A percentile compares a stretch with the other conserved stretches of the same genome.
Conservation (phyloP, 345 rosid species). For the Populus euphratica region DNA sequence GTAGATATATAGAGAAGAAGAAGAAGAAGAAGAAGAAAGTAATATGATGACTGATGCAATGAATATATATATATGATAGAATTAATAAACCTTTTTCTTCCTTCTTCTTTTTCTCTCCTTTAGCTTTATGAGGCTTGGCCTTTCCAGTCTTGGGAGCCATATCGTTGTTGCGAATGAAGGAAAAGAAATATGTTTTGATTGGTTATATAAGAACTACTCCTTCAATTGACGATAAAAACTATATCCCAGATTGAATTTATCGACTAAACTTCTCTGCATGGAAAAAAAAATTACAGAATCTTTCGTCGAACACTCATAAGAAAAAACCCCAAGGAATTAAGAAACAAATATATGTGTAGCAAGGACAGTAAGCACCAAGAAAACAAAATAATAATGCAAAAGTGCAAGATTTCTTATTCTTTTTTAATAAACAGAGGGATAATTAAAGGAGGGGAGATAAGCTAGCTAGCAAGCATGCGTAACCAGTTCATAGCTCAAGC, state of each 20-base stretch:
- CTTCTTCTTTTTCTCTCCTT: constrained; percentile 34
- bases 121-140: constrained; percentile 32
- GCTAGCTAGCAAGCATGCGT: neutral
- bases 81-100: constrained; percentile 30
- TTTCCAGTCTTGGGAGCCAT: constrained; percentile 38
- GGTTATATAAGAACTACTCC: neutral
- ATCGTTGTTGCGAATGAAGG: neutral
- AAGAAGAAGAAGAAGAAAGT: neutral
- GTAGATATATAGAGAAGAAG: neutral
- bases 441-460: neutral
- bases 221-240: constrained; percentile 16
- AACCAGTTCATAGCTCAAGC: neutral
- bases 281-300: neutral
- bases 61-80: neutral
- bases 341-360: neutral
- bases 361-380: neutral
- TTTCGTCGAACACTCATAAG: neutral
- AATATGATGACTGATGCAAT: neutral
- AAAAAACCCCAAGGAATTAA: neutral
- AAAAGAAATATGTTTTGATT: constrained; percentile 4
- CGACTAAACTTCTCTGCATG: constrained; percentile 10
- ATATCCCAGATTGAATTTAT: constrained; percentile 25
- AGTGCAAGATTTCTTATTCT: neutral
- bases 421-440: neutral
- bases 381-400: neutral